phyloP scores from a whole-genome alignment of 371 early-diverging fungal genomes.

The Batkoa obscura region DNA sequence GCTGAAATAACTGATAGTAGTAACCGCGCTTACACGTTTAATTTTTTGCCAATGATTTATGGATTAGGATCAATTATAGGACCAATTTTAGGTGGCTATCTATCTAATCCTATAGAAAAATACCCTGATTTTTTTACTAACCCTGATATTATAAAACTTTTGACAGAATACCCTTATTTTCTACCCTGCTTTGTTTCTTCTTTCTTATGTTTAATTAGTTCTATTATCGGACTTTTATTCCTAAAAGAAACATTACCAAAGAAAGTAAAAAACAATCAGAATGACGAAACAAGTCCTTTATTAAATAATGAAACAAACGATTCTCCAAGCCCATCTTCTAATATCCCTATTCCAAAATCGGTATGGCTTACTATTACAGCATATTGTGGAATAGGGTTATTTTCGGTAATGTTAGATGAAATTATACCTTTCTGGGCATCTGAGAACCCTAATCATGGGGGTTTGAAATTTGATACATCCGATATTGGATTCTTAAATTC shows the following conservation, averaged over 20 bases:
- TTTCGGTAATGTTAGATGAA: not conserved
- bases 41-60: no score
- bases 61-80: constrained; percentile 21
- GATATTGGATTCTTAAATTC: constrained; percentile 4
- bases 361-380: not conserved
- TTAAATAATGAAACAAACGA: not conserved
- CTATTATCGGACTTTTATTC: constrained; percentile 39
- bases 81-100: constrained; percentile 58
- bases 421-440: not conserved
- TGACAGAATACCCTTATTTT: constrained; percentile 54
- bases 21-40: no score
- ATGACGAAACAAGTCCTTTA: not conserved
- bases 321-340: not conserved
- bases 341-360: not conserved
- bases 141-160: constrained; percentile 18
- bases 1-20: constrained; percentile 74
- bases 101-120: constrained; percentile 47
- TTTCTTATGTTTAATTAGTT: constrained; percentile 31
- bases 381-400: not conserved
- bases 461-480: constrained; percentile 6
- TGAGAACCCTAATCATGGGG: not conserved
- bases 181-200: constrained; percentile 50
- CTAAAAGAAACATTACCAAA: constrained; percentile 48
- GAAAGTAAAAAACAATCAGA: not conserved
- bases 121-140: constrained; percentile 47